A percentile compares a stretch with the other conserved stretches of the same genome.
These are phyloP conservation scores for Capsicum rhomboideum DNA, from an alignment of 257 asterid genomes.

Conservation along the genomic window DNA sequence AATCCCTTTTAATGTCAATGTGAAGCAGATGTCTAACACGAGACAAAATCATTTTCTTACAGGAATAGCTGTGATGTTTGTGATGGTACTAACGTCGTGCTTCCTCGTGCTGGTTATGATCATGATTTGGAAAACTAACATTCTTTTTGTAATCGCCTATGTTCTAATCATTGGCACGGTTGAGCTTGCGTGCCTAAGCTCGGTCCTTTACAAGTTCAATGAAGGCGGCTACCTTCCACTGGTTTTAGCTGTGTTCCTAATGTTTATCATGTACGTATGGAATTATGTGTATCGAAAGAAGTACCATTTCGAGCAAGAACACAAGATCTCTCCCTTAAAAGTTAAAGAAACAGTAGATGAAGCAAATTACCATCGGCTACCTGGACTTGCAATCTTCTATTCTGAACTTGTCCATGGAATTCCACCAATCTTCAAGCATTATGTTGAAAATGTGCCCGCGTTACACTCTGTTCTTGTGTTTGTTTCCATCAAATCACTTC, in stretches of 20 bases:
- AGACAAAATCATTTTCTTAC: not conserved
- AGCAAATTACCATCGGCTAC: constrained; percentile 17
- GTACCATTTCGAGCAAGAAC: constrained; percentile 37
- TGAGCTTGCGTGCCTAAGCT: constrained; percentile 36
- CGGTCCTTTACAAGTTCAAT: constrained; percentile 44
- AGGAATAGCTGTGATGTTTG: constrained; percentile 60
- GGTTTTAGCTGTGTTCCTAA: constrained; percentile 28
- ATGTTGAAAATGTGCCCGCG: constrained; percentile 38
- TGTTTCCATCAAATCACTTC: constrained; percentile 46
- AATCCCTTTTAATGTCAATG: not conserved
- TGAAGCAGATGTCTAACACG: not conserved
- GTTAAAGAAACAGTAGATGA: constrained; percentile 14
- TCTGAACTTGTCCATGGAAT: constrained; percentile 61
- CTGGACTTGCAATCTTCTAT: constrained; percentile 51
- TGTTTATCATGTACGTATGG: constrained; percentile 46
- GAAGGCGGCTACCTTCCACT: constrained; percentile 53
- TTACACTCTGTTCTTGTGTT: constrained; percentile 44
- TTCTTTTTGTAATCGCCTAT: constrained; percentile 20
- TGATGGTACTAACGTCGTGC: constrained; percentile 45
- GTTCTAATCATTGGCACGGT: constrained; percentile 21
- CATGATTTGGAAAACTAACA: constrained; percentile 56
- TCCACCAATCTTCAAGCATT: constrained; percentile 58
- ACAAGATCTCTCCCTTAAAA: constrained; percentile 37
- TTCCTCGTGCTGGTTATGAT: constrained; percentile 45
- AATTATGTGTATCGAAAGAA: constrained; percentile 35